Evolutionary conservation across 352 stramenopile genomes (phyloP).

Genomic region (Aphanomyces euteiches): DNA sequence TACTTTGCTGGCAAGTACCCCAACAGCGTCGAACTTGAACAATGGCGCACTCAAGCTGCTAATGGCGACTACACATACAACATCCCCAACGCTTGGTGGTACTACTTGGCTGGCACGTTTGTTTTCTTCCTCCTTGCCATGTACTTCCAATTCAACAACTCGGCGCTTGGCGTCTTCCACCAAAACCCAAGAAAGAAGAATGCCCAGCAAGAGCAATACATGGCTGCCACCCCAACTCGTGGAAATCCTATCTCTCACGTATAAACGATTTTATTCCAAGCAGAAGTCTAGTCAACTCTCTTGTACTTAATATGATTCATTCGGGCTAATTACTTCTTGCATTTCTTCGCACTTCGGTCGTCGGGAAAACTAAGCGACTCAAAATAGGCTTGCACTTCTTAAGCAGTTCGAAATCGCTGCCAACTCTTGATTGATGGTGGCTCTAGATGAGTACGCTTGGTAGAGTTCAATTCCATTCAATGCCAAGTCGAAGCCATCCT

Average conservation of each 20-base stretch:
- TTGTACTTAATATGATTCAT: too few species aligned
- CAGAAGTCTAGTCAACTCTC: too few species aligned
- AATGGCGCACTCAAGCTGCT: constrained; percentile 31
- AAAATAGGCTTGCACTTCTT: too few species aligned
- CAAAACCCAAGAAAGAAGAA: constrained; percentile 16
- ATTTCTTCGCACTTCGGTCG: too few species aligned
- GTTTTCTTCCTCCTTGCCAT: constrained; percentile 40
- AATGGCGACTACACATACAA: constrained; percentile 34
- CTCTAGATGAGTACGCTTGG: too few species aligned
- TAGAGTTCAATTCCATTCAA: too few species aligned
- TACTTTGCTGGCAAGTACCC: constrained; percentile 47
- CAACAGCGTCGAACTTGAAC: constrained; percentile 38
- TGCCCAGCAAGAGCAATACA: neutral
- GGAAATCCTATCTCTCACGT: constrained; percentile 23
- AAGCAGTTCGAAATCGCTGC: too few species aligned
- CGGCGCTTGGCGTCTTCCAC: constrained; percentile 16
- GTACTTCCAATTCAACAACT: constrained; percentile 27
- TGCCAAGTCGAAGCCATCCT: too few species aligned
- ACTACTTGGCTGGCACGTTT: constrained; percentile 42
- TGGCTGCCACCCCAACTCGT: neutral
- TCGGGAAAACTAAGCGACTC: too few species aligned
- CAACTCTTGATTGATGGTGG: too few species aligned
- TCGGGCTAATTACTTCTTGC: too few species aligned
- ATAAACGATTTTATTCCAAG: neutral
- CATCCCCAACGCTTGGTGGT: constrained; percentile 30